A percentile compares a stretch with the other conserved stretches of the same genome.
Evolutionary conservation across 768 basidiomycete species (phyloP).

Genomic region (Collybia nuda): DNA sequence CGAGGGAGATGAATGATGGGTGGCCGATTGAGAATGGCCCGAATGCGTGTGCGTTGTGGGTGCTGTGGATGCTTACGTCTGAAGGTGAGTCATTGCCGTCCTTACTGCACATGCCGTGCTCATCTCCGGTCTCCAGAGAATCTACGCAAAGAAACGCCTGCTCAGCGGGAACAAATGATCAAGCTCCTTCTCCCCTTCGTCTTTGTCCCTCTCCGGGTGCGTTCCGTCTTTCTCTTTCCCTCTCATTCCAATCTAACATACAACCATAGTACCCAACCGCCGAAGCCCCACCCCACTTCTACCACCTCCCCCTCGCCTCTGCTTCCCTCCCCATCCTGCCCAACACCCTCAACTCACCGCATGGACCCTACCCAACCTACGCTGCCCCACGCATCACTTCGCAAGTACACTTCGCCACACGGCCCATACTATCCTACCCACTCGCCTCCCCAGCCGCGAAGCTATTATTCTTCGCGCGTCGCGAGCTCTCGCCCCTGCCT

Average conservation of each 20-base stretch:
- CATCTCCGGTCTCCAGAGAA: conserved; percentile 17
- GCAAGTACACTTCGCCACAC: conserved; percentile 27
- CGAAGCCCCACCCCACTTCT: conserved; percentile 63
- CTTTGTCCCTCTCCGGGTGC: conserved; percentile 49
- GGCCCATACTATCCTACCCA: conserved; percentile 32
- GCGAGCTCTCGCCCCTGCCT: conserved; percentile 46
- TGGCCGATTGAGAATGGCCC: conserved; percentile 53
- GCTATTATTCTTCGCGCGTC: conserved; percentile 59
- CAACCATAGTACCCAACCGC: conserved; percentile 49
- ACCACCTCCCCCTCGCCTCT: conserved; percentile 45
- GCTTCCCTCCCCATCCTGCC: conserved; percentile 8
- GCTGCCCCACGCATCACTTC: conserved; percentile 27
- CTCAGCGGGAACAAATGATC: conserved; percentile 27
- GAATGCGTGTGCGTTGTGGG: conserved; percentile 51
- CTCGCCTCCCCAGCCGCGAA: conserved; percentile 58
- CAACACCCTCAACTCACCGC: conserved; percentile 28
- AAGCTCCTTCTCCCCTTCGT: conserved; percentile 41
- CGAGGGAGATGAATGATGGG: conserved; percentile 26
- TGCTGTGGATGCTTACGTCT: conserved; percentile 54
- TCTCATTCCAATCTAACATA: conserved; percentile 1
- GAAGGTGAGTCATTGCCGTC: conserved; percentile 23
- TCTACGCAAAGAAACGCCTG: conserved; percentile 25
- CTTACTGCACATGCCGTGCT: background rate
- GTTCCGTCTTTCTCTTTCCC: conserved; percentile 10
- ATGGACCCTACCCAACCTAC: conserved; percentile 51